Conservation (phyloP, 495 filamentous ascomycete species). For the Aspergillus cristatus region DNA sequence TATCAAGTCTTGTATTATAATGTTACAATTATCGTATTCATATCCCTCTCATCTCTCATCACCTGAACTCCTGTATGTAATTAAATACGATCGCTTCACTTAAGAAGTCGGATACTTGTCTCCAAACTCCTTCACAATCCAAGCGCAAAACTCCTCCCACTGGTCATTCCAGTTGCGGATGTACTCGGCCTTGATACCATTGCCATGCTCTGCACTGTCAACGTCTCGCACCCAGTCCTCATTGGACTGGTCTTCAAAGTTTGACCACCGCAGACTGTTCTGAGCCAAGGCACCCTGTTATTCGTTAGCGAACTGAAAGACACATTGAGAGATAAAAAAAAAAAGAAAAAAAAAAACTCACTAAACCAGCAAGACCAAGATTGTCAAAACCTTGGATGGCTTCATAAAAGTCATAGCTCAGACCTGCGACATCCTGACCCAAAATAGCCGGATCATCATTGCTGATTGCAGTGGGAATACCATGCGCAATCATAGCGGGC, state of each 20-base stretch:
- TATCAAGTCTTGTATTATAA: too few relatives aligned
- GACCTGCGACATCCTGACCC: slow-evolving; percentile 8
- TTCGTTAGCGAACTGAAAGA: background rate
- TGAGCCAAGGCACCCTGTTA: slow-evolving; percentile 11
- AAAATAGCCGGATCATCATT: slow-evolving; percentile 17
- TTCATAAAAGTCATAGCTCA: slow-evolving; percentile 15
- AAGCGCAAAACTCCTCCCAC: slow-evolving; percentile 14
- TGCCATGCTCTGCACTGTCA: slow-evolving; percentile 6
- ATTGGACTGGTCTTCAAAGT: slow-evolving; percentile 13
- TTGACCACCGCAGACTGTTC: slow-evolving; percentile 13
- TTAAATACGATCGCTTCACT: too few relatives aligned
- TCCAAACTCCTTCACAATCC: slow-evolving; percentile 12
- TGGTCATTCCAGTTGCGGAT: slow-evolving; percentile 9
- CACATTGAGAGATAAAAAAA: too few relatives aligned
- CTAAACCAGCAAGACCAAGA: slow-evolving; percentile 11
- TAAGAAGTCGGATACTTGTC: background rate
- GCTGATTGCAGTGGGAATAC: slow-evolving; percentile 12
- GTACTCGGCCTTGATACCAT: slow-evolving; percentile 7
- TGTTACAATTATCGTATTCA: too few relatives aligned
- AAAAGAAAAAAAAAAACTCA: too few relatives aligned
- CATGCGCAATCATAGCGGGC: slow-evolving; percentile 14
- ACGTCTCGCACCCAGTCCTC: slow-evolving; percentile 11
- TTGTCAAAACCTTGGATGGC: slow-evolving; percentile 15
- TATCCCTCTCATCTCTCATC: too few relatives aligned
- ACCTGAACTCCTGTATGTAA: too few relatives aligned